Evolutionary conservation across 2,329 filamentous ascomycete genomes (phyloP).

Genomic region (Epichloe uncinata): DNA sequence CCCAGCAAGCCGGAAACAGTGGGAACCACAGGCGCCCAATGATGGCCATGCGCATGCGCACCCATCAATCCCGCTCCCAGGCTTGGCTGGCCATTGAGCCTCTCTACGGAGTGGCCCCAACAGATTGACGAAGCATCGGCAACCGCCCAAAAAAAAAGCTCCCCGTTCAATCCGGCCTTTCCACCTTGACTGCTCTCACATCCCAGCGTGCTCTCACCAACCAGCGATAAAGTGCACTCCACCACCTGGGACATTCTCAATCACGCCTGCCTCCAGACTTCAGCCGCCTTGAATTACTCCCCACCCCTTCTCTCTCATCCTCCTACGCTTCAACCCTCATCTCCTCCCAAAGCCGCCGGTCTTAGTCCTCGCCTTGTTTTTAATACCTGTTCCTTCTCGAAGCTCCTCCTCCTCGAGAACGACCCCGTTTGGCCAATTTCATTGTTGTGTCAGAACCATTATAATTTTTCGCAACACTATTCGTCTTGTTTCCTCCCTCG

Average conservation of each 20-base stretch:
- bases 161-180: neutral
- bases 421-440: neutral
- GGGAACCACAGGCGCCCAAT: neutral
- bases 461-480: neutral
- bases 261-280: neutral
- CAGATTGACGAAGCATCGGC: constrained; percentile 7
- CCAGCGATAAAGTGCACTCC: neutral
- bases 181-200: neutral
- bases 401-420: constrained; percentile 6
- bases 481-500: constrained; percentile 6
- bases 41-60: neutral
- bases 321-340: no score
- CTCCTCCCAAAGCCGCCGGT: neutral
- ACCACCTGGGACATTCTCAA: neutral
- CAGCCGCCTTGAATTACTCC: neutral
- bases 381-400: constrained; percentile 1
- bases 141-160: constrained; percentile 3
- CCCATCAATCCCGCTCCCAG: no score
- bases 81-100: constrained; percentile 2
- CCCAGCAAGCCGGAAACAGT: constrained; percentile 4
- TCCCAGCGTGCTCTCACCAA: no score
- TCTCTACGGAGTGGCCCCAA: constrained; percentile 5
- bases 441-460: neutral
- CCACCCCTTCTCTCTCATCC: neutral
- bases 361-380: neutral